Conservation (phyloP, 805 yeast species). For the Suhomyces sp. region DNA sequence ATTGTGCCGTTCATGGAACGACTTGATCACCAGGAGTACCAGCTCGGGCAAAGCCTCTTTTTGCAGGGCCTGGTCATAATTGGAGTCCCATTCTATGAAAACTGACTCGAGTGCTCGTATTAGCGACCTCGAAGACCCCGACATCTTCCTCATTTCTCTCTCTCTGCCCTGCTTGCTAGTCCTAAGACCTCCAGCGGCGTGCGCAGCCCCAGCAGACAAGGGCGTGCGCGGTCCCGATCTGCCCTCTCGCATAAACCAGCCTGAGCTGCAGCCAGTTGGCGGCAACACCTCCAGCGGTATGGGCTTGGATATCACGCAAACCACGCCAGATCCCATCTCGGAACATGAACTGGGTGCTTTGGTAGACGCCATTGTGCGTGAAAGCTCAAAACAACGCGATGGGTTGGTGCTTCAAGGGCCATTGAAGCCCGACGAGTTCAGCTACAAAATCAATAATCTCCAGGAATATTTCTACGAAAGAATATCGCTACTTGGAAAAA, state of each 20-base stretch:
- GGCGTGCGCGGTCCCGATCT: background rate
- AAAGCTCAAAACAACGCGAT: background rate
- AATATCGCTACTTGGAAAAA: slow-evolving; percentile 9
- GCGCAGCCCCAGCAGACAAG: background rate
- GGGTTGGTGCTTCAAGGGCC: background rate
- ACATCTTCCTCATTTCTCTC: slow-evolving; percentile 7
- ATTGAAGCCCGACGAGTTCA: slow-evolving; percentile 11
- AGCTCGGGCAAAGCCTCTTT: background rate
- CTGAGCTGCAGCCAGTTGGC: background rate
- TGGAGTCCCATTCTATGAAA: slow-evolving; percentile 22
- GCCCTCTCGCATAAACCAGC: background rate
- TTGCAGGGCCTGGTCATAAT: background rate
- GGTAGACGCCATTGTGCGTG: background rate
- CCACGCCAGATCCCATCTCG: background rate
- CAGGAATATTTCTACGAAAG: slow-evolving; percentile 18
- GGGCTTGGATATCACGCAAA: background rate
- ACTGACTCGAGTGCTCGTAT: slow-evolving; percentile 22
- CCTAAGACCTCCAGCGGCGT: background rate
- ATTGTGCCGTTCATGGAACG: slow-evolving; percentile 28
- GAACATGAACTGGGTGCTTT: background rate
- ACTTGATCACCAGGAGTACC: slow-evolving; percentile 3
- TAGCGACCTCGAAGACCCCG: slow-evolving; percentile 27
- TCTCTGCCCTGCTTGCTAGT: background rate
- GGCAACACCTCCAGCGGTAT: background rate
- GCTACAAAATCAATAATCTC: slow-evolving; percentile 13